phyloP scores from a whole-genome alignment of 2,329 filamentous ascomycete species.

The Calycina herbarum region DNA sequence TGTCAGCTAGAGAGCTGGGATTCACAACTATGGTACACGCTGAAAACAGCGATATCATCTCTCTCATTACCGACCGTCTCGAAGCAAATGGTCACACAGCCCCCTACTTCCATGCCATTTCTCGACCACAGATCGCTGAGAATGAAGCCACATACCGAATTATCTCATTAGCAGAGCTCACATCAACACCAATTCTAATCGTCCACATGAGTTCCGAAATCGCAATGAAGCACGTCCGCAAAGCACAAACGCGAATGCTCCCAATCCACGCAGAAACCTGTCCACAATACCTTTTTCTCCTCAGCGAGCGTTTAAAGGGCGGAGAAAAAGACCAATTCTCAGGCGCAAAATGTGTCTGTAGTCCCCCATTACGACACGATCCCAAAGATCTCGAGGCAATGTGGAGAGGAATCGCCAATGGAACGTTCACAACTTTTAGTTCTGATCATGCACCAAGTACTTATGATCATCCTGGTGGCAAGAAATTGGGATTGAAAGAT shows the following conservation, averaged over 20 bases:
- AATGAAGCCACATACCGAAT: constrained; percentile 51
- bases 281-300: constrained; percentile 59
- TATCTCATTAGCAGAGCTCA: constrained; percentile 50
- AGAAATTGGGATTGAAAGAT: constrained; percentile 27
- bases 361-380: constrained; percentile 50
- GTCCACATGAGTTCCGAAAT: constrained; percentile 52
- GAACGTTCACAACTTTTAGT: constrained; percentile 55
- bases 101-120: constrained; percentile 48
- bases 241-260: constrained; percentile 50
- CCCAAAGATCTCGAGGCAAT: constrained; percentile 51
- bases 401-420: constrained; percentile 52
- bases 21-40: constrained; percentile 52
- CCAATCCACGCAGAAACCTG: constrained; percentile 59
- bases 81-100: constrained; percentile 42
- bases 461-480: constrained; percentile 27
- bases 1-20: constrained; percentile 44
- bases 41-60: constrained; percentile 48
- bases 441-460: constrained; percentile 37
- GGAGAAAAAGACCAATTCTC: constrained; percentile 44
- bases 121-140: constrained; percentile 48
- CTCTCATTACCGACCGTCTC: constrained; percentile 44
- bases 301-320: constrained; percentile 46
- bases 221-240: constrained; percentile 49
- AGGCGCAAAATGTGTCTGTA: constrained; percentile 56
- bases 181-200: constrained; percentile 52